phyloP scores from a whole-genome alignment of 345 rosid species.

The Jatropha curcas region DNA sequence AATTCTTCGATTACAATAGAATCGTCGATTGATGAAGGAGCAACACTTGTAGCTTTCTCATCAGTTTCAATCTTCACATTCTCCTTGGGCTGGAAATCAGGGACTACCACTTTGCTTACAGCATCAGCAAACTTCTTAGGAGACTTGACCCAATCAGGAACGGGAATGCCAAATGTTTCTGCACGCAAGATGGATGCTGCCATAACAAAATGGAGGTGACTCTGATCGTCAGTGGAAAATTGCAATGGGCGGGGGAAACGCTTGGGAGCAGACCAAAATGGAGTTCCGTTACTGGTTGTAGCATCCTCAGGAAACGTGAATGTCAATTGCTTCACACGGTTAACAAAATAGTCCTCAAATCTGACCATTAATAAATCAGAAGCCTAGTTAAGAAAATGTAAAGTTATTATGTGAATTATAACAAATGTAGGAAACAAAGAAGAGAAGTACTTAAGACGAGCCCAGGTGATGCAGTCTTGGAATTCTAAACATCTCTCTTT shows the following conservation, averaged over 20 bases:
- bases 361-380: constrained; percentile 37
- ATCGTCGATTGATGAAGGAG: constrained; percentile 52
- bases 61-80: constrained; percentile 63
- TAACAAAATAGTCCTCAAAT: constrained; percentile 85
- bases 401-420: background rate
- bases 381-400: background rate
- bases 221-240: constrained; percentile 61
- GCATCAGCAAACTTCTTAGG: constrained; percentile 58
- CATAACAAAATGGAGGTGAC: constrained; percentile 67
- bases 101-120: constrained; percentile 57
- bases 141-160: constrained; percentile 77
- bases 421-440: background rate
- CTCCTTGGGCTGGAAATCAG: constrained; percentile 64
- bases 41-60: constrained; percentile 56
- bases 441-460: constrained; percentile 70
- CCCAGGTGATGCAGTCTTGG: constrained; percentile 93
- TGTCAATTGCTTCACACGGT: constrained; percentile 86
- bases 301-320: constrained; percentile 97
- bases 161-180: constrained; percentile 80
- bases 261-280: constrained; percentile 99
- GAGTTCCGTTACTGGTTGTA: constrained; percentile 83
- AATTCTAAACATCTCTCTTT: constrained; percentile 75
- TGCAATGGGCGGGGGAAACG: constrained; percentile 81
- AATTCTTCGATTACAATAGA: constrained; percentile 54
- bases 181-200: constrained; percentile 88